Evolutionary conservation across 1,284 basidiomycete genomes (phyloP).

Genomic region (Lignosus rhinocerotis): DNA sequence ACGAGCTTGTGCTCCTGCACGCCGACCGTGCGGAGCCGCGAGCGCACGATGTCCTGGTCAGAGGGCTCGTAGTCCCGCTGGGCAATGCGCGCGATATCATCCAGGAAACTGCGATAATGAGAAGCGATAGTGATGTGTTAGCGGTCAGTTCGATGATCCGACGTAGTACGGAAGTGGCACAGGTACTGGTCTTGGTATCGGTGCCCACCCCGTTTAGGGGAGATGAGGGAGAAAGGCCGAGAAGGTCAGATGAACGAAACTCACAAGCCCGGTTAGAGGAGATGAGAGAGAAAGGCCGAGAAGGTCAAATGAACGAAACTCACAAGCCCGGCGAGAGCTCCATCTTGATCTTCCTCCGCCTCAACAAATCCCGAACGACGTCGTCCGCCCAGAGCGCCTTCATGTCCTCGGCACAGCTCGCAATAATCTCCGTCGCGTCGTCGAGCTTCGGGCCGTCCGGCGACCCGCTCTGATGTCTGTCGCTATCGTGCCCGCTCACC

Average conservation of each 20-base stretch:
- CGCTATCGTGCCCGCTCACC: slow-evolving; percentile 1
- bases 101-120: slow-evolving; percentile 44
- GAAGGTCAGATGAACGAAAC: slow-evolving; percentile 32
- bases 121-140: slow-evolving; percentile 4
- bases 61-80: slow-evolving; percentile 59
- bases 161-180: not conserved
- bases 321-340: slow-evolving; percentile 74
- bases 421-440: slow-evolving; percentile 55
- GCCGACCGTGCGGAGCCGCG: slow-evolving; percentile 52
- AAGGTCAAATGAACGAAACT: slow-evolving; percentile 34
- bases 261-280: no score
- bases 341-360: slow-evolving; percentile 48
- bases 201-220: no score
- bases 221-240: no score
- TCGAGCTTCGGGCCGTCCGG: slow-evolving; percentile 34
- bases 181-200: no score
- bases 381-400: slow-evolving; percentile 63
- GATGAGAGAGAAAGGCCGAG: no score
- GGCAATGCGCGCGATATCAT: slow-evolving; percentile 66
- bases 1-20: slow-evolving; percentile 39
- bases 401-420: slow-evolving; percentile 64
- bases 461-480: not conserved
- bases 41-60: slow-evolving; percentile 72
- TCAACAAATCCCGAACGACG: slow-evolving; percentile 55
- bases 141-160: not conserved